phyloP scores from a whole-genome alignment of 2,329 filamentous ascomycete species.

The Ustilaginoidea virens region DNA sequence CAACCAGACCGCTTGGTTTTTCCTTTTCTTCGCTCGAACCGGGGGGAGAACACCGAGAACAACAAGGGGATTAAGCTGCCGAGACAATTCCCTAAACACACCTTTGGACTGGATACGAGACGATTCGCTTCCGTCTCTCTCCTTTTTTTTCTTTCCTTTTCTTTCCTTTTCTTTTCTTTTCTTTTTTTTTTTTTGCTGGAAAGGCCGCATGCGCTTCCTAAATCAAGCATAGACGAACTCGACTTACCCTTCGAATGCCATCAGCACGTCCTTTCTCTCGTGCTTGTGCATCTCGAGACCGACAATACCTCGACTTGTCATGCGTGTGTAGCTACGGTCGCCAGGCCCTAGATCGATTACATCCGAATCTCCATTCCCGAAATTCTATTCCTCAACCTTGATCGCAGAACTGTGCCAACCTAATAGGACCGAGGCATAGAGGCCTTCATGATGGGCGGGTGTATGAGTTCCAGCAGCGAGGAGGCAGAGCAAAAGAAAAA shows the following conservation, averaged over 20 bases:
- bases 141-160: too few relatives aligned
- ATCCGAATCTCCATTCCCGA: background rate
- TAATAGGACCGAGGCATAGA: slow-evolving; percentile 5
- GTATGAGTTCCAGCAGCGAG: slow-evolving; percentile 78
- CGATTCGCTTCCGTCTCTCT: too few relatives aligned
- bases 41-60: too few relatives aligned
- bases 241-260: background rate
- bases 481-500: slow-evolving; percentile 89
- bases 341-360: background rate
- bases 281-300: background rate
- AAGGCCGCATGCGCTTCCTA: too few relatives aligned
- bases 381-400: background rate
- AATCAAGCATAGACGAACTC: too few relatives aligned
- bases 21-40: too few relatives aligned
- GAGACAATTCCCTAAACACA: too few relatives aligned
- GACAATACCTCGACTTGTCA: slow-evolving; percentile 1
- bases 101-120: too few relatives aligned
- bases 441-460: slow-evolving; percentile 62
- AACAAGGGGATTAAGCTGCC: too few relatives aligned
- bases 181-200: too few relatives aligned
- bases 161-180: too few relatives aligned
- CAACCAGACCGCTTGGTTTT: too few relatives aligned
- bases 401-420: background rate
- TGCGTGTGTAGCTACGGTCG: slow-evolving; percentile 1
- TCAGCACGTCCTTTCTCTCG: background rate